phyloP scores from a whole-genome alignment of 1,284 basidiomycete genomes.

The Moniliophthora roreri region DNA sequence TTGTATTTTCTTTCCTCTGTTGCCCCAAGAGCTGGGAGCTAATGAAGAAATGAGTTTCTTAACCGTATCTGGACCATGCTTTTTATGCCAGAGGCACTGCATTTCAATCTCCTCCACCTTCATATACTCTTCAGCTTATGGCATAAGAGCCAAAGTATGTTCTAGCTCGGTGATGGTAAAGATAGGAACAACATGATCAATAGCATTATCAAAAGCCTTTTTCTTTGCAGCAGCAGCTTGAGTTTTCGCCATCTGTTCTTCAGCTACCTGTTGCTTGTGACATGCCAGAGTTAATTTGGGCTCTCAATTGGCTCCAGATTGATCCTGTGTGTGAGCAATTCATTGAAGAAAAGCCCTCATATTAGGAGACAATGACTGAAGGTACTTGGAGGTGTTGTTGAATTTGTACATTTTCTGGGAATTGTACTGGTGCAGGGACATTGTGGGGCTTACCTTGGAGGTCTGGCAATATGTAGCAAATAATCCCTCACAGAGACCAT shows the following conservation, averaged over 20 bases:
- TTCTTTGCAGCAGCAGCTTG: not conserved
- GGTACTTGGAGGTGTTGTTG: constrained; percentile 12
- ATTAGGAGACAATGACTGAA: constrained; percentile 1
- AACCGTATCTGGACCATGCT: constrained; percentile 1
- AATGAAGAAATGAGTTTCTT: constrained; percentile 1
- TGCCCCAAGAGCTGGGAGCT: constrained; percentile 5
- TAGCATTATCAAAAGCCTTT: not conserved
- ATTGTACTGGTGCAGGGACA: constrained; percentile 14
- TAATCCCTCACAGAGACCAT: constrained; percentile 15
- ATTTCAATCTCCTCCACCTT: constrained; percentile 6
- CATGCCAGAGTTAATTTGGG: constrained; percentile 6
- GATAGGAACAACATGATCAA: constrained; percentile 6
- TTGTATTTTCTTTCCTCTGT: constrained; percentile 3
- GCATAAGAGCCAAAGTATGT: not conserved
- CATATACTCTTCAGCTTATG: constrained; percentile 10
- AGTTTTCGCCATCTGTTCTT: constrained; percentile 2
- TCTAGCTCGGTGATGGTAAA: constrained; percentile 13
- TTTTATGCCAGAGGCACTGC: constrained; percentile 15
- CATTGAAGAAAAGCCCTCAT: constrained; percentile 9
- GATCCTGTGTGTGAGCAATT: constrained; percentile 11
- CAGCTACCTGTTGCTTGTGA: constrained; percentile 7
- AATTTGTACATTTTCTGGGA: constrained; percentile 18
- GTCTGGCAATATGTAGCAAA: constrained; percentile 6
- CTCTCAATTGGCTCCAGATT: constrained; percentile 9
- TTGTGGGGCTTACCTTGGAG: constrained; percentile 5